A percentile compares a stretch with the other conserved stretches of the same genome.
Conservation (phyloP, 169 alveolate species). For the Cryptosporidium sp. region DNA sequence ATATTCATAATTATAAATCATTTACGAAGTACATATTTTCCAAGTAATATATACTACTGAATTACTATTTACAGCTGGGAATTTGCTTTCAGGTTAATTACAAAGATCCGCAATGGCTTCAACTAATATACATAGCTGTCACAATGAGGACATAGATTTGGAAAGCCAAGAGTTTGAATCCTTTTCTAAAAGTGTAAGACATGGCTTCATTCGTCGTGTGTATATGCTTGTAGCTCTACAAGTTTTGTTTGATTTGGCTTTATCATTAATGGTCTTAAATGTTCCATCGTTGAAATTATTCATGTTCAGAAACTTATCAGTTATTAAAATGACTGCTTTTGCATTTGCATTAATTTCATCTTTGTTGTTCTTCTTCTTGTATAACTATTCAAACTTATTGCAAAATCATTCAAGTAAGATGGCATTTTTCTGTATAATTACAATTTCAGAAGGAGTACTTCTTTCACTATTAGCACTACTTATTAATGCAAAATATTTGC, state of each 20-base stretch:
- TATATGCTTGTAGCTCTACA: conserved; percentile 24
- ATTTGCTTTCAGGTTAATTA: too few relatives aligned
- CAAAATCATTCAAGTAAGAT: conserved; percentile 17
- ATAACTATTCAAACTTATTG: background rate
- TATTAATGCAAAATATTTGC: background rate
- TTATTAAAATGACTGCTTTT: background rate
- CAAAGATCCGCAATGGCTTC: background rate
- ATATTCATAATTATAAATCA: background rate
- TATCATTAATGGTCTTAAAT: background rate
- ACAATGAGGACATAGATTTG: background rate
- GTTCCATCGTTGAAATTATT: conserved; percentile 5
- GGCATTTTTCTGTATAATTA: conserved; percentile 5
- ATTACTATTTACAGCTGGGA: background rate
- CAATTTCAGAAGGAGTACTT: conserved; percentile 19
- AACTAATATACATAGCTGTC: background rate
- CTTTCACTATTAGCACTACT: background rate
- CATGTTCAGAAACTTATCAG: background rate
- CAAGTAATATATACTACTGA: too few relatives aligned
- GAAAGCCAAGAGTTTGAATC: conserved; percentile 49
- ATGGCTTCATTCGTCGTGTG: conserved; percentile 69
- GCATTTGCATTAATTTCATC: background rate
- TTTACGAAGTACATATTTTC: background rate
- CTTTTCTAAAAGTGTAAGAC: conserved; percentile 14
- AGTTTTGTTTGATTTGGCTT: conserved; percentile 6
- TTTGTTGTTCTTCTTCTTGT: background rate